These are phyloP conservation scores for Malassezia arunalokei DNA, from an alignment of 1,284 basidiomycete species.

Conservation along the genomic window DNA sequence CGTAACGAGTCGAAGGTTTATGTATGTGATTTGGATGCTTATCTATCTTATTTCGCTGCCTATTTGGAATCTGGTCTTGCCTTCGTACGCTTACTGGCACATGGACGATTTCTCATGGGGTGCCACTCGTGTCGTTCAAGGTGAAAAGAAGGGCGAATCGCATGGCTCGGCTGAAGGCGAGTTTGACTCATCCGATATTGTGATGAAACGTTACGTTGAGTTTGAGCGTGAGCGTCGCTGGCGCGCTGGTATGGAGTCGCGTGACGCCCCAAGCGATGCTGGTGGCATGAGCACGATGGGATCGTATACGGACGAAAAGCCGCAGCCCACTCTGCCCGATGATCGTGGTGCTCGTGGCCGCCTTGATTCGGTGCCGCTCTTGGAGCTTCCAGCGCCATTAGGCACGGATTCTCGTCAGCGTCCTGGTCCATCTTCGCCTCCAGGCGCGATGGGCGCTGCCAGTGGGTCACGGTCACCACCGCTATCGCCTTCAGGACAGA, in stretches of 20 bases:
- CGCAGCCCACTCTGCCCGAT: neutral
- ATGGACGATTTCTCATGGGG: conserved; percentile 49
- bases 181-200: conserved; percentile 88
- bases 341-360: conserved; percentile 18
- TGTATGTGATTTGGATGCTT: conserved; percentile 49
- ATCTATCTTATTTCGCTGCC: conserved; percentile 49
- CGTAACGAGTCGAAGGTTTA: conserved; percentile 47
- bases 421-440: neutral
- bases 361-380: conserved; percentile 38
- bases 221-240: conserved; percentile 91
- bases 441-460: neutral
- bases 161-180: conserved; percentile 56
- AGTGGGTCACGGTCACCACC: neutral
- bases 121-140: conserved; percentile 46
- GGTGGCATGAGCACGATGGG: conserved; percentile 32
- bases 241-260: conserved; percentile 70
- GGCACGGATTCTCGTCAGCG: conserved; percentile 12
- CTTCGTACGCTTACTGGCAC: conserved; percentile 46
- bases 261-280: conserved; percentile 60
- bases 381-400: conserved; percentile 44
- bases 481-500: neutral
- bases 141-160: conserved; percentile 37
- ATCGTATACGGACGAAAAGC: conserved; percentile 23
- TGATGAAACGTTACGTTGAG: conserved; percentile 98
- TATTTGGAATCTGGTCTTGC: conserved; percentile 49